These are phyloP conservation scores for Caryopteris hybrid DNA, from an alignment of 305 asterid genomes.

Conservation along the genomic window DNA sequence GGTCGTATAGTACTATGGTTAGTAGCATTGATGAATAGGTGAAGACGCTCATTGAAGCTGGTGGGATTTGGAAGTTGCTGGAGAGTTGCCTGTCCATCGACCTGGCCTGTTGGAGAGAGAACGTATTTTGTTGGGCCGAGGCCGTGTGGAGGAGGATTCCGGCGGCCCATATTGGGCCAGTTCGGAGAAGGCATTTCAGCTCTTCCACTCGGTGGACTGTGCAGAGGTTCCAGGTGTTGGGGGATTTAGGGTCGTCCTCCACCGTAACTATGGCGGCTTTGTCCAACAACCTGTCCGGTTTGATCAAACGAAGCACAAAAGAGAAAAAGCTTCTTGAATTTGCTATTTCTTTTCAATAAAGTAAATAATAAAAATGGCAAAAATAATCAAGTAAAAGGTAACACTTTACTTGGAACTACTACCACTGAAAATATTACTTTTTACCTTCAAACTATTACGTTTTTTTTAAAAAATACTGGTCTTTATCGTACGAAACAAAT, in stretches of 20 bases:
- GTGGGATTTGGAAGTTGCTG: conserved; percentile 60
- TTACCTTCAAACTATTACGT: too few species aligned
- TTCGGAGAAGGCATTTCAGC: conserved; percentile 68
- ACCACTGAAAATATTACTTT: too few species aligned
- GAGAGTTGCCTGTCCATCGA: conserved; percentile 76
- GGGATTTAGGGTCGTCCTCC: conserved; percentile 58
- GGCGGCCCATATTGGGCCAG: conserved; percentile 95
- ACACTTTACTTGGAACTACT: too few species aligned
- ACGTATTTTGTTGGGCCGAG: conserved; percentile 74
- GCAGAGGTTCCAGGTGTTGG: conserved; percentile 65
- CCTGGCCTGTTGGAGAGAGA: conserved; percentile 78
- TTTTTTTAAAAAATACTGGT: too few species aligned
- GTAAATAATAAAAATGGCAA: too few species aligned
- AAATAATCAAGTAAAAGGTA: too few species aligned
- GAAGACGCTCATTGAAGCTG: conserved; percentile 89
- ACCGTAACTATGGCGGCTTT: conserved; percentile 69
- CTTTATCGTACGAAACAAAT: too few species aligned
- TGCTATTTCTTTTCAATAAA: too few species aligned
- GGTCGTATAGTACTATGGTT: conserved; percentile 68
- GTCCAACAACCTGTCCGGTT: conserved; percentile 56
- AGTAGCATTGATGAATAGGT: conserved; percentile 58
- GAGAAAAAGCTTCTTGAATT: too few species aligned
- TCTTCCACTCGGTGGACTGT: conserved; percentile 93
- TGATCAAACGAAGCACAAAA: background rate
- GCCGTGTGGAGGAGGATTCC: conserved; percentile 88